Base-by-base conservation (phyloP, 2,329 filamentous ascomycete species). In the Neofusicoccum ribis region DNA sequence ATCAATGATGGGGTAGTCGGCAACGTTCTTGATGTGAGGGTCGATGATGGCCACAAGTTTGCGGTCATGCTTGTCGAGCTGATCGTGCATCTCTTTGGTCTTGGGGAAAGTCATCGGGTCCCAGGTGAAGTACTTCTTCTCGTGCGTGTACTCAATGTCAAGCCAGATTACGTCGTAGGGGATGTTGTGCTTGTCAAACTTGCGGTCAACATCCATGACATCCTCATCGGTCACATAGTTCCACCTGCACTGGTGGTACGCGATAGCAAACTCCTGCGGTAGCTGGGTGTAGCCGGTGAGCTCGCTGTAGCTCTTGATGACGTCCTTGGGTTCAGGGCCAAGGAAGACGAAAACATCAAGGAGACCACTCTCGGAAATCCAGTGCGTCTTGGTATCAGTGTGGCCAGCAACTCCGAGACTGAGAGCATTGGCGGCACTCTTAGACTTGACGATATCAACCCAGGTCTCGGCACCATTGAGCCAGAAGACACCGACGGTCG, bases 121-220 rank as follows among this genome's bases (percentile, higher is more conserved):
- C 91, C 93, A 99, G 0, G 93, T 97, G 76, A 99, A 99, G 82
- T 99, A 99, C 81, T 97, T 96, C 80, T 95, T 94, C 77, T 91
- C 93, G 67, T 99, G 91, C 0, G 93, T 96, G 78, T 98, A 99
- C 80, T 99, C 95, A 70, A 99, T 92, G 72, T 99, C 95, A 17
- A 99, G 88, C 95, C 95, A 99, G 72, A 99, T 99, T 69, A 98
- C 91, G 78, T 99, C 95, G 80, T 98, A 99, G 0, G 95, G 95
- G 63, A 99, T 97, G 75, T 92, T 89, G 79, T 89, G 88, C 81
- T 95, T 96, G 81, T 98, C 93, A 82, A 99, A 97, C 77, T 96
- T 96, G 69, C 91, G 89, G 76, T 98, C 93, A 47, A 99, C 94
- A 73, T 98, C 93, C 77, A 91, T 96, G 66, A 99, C 93, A 78